Conservation (phyloP, 352 stramenopile species). For the Globisporangium abappressorium region DNA sequence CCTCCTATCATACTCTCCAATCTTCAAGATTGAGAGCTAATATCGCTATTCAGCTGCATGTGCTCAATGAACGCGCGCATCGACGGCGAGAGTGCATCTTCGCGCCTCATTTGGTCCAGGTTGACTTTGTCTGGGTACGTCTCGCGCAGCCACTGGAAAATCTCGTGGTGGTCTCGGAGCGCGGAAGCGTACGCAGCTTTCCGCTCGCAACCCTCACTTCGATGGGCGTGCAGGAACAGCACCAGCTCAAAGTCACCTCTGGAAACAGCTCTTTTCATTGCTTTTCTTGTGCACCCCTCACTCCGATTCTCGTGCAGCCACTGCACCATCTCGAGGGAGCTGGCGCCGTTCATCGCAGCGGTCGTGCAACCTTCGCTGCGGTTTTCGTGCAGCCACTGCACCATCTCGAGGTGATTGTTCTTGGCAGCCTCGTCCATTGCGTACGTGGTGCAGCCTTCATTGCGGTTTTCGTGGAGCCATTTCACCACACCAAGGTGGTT, state of each 20-base stretch:
- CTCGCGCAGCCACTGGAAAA: too few species aligned
- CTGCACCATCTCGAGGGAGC: neutral
- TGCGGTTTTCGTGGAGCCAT: neutral
- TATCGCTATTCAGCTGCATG: too few species aligned
- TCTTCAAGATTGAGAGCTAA: too few species aligned
- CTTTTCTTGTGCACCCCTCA: neutral
- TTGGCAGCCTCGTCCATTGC: neutral
- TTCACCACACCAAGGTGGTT: too few species aligned
- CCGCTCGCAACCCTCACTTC: too few species aligned
- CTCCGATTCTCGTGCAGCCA: slow-evolving; percentile 3
- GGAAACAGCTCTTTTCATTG: neutral
- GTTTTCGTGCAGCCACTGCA: neutral
- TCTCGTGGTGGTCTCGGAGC: too few species aligned
- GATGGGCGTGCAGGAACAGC: neutral
- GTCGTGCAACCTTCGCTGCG: neutral
- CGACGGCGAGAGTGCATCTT: too few species aligned
- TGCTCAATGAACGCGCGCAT: too few species aligned
- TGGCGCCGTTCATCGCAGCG: neutral
- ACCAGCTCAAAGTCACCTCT: neutral
- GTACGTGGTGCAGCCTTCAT: neutral
- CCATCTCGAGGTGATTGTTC: neutral
- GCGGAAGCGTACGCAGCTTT: too few species aligned
- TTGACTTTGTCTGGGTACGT: too few species aligned
- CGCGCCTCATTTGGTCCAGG: too few species aligned
- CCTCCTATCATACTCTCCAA: too few species aligned